Base-by-base conservation (phyloP, 1,284 basidiomycete species). In the Ceratorhiza oryzae-sativae region DNA sequence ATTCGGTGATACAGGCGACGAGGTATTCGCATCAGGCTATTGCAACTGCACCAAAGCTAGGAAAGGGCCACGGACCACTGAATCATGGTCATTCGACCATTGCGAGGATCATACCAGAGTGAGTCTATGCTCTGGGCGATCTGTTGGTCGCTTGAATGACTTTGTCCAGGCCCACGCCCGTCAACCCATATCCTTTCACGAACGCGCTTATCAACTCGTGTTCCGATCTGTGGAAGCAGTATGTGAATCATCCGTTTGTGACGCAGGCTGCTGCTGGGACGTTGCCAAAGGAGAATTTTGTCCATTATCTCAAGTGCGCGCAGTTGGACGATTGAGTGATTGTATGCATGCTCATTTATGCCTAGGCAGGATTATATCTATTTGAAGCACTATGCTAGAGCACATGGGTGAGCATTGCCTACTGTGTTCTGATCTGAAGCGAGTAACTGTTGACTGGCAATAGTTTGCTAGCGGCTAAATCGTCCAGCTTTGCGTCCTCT, bases 241-340 rank as follows among this genome's bases (percentile, higher is more conserved):
- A 92, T 76, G 89, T 93, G 0, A 85, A 93, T 76, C 95, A 97
- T 76, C 87, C 90, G 0, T 97, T 97, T 76, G 92, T 95, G 27
- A 82, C 83, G 67, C 86, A 89, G 73, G 83, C 97, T 0, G 93
- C 90, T 0, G 80, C 84, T 56, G 94, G 93, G 0, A 90, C 86
- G 0, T 84, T 97, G 1, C 83, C 87, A 0, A 81, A 80, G 34
- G 83, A 87, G 32, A 83, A 84, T 30, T 97, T 98, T 80, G 78
- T 92, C 25, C 90, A 95, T 79, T 98, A 97, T 79, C 90, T 98
- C 81, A 91, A 87, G 90, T 91, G 73, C 39, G 63, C 51, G 13
- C 3, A 30, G 13, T 20, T 25, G 4, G 42, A 20, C 5, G 2
- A 2, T 15, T 25, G 15, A 42, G 59, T 36, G 34, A 13, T 2